Percentiles rank a stretch among this genome's conserved stretches.
phyloP scores from a whole-genome alignment of 1,139 yeast genomes.

The Geotrichum citri-aurantii region DNA sequence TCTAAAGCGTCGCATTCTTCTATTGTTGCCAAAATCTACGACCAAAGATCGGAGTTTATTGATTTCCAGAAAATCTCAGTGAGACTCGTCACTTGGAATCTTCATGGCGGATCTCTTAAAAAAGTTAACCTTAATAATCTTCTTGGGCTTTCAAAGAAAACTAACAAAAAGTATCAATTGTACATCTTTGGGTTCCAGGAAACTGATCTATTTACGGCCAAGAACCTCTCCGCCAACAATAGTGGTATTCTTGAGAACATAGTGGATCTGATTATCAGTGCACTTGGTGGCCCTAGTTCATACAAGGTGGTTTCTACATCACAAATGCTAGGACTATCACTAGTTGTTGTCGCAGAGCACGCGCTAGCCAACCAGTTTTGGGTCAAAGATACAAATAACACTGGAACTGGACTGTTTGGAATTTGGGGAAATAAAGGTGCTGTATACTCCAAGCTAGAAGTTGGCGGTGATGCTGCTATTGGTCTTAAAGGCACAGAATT shows the following conservation, averaged over 20 bases:
- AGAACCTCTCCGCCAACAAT: constrained; percentile 41
- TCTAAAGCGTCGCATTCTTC: neutral
- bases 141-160: constrained; percentile 9
- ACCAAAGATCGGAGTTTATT: constrained; percentile 1
- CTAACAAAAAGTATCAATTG: constrained; percentile 21
- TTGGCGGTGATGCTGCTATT: constrained; percentile 32
- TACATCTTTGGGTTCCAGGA: constrained; percentile 48
- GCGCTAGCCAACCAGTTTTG: constrained; percentile 37
- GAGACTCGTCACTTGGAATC: constrained; percentile 13
- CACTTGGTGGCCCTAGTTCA: constrained; percentile 24
- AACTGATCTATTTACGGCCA: constrained; percentile 45
- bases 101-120: constrained; percentile 13
- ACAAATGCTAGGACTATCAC: constrained; percentile 47
- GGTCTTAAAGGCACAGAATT: constrained; percentile 41
- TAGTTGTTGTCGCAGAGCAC: constrained; percentile 38
- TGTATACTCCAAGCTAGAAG: constrained; percentile 36
- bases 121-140: constrained; percentile 7
- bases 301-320: constrained; percentile 38
- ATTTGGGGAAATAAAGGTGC: constrained; percentile 62
- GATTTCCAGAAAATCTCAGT: neutral
- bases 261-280: constrained; percentile 32
- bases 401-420: constrained; percentile 52
- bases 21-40: neutral
- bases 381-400: constrained; percentile 37
- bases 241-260: constrained; percentile 40